Evolutionary conservation across 805 yeast genomes (phyloP), one percentile per base, ranked within the genome.

Genomic region (Candida suzukii): DNA sequence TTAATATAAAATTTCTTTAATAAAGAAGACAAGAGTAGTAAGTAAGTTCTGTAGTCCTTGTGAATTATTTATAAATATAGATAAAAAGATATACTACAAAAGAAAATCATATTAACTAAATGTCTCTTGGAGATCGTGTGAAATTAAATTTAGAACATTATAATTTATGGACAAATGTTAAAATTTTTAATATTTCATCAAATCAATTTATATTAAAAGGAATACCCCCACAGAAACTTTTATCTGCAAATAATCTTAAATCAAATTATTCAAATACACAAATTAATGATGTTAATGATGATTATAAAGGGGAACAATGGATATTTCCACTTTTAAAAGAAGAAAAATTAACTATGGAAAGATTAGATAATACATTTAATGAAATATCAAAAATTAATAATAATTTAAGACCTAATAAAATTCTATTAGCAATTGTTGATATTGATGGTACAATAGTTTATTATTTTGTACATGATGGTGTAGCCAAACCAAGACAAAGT

Each of bases 401-500:
- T 9, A 24, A 5, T 1, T 5, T 4, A 7, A 52, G 74, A 22
- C 75, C 78, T 0, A 59, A 58, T 35, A 61, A 78, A 42, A 46
- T 83, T 3, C 62, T 80, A 0, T 46, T 78, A 25, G 88, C 76
- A 0, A 63, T 83, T 8, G 70, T 74, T 2, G 78, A 74, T 49
- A 71, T 71, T 41, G 93, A 83, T 54, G 81, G 87, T 2, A 79
- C 88, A 0, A 68, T 80, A 17, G 81, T 81, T n/a, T 83, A 78
- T 50, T 83, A 83, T 56, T 74, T 75, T 54, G 67, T 80, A 16
- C 76, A 80, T 55, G 78, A 76, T 50, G 90, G 90, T 4, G 59
- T 82, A 10, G 76, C 70, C 27, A 76, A 76, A 54, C 90, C 90
- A 1, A 68, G 74, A 43, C 48, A 46, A 29, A 44, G 45, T 31